Base-by-base conservation (phyloP, 768 basidiomycete species). In the Suillus tomentosus region DNA sequence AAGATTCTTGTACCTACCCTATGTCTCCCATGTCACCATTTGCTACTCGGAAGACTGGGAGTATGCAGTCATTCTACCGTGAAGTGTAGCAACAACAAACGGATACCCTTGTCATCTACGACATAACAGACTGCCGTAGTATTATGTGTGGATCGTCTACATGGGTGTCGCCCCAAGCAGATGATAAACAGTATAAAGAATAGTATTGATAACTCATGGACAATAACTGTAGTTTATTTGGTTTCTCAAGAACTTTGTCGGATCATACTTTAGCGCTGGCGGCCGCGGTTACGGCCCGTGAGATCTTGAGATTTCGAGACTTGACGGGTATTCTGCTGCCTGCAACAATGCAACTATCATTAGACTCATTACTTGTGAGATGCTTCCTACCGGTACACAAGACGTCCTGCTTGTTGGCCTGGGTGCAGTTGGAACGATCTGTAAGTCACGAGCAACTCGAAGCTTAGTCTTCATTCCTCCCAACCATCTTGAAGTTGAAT, bases 371-470 rank as follows among this genome's bases (percentile, higher is more conserved):
- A 17, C 34, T 24, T 40, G 17, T 42, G 10, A 58, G 17, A 58
- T 58, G 57, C 22, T 37, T 10, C 0, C 55, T 17, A 5, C 39
- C 13, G 19, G 19, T n/a, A n/a, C 24, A 13, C 83, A 84, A 66
- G 84, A 88, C 27, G 78, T 87, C 17, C 78, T 88, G 1, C 73
- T 88, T 17, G 84, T 88, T n/a, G 86, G 87, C 2, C 85, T 86
- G 65, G 88, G 89, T 13, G 89, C 87, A 2, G 80, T 90, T 1
- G 89, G 88, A 1, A 81, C 85, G 3, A 81, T 89, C 37, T 88
- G 88, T 89, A 65, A 64, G 85, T 74, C 36, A 43, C 27, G n/a
- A 34, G 11, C 51, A 53, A 31, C 22, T 24, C 6, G 47, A 50
- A 15, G 13, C 24, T 27, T 50, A 27, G 15, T 17, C 17, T 5